phyloP scores from a whole-genome alignment of 352 stramenopile genomes.

The Aphanomyces euteiches region DNA sequence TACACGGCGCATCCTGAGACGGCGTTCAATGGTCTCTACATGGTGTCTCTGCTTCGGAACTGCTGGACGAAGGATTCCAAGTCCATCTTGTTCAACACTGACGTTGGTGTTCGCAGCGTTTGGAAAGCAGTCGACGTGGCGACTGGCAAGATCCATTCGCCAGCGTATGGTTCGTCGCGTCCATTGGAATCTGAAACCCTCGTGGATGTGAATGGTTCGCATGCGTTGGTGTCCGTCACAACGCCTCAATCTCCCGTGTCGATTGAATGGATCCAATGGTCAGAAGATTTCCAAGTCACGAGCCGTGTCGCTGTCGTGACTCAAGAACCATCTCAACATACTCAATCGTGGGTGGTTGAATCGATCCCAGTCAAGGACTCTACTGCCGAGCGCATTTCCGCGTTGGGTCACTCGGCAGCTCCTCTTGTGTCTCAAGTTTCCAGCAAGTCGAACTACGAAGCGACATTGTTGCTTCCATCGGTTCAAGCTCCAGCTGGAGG shows the following conservation, averaged over 20 bases:
- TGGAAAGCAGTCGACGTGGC: slow-evolving; percentile 70
- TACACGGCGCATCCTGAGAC: slow-evolving; percentile 36
- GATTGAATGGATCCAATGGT: slow-evolving; percentile 51
- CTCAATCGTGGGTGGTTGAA: slow-evolving; percentile 59
- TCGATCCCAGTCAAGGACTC: slow-evolving; percentile 39
- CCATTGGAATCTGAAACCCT: slow-evolving; percentile 44
- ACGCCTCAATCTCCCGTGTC: slow-evolving; percentile 55
- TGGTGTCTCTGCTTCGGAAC: slow-evolving; percentile 40
- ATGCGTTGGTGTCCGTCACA: slow-evolving; percentile 47
- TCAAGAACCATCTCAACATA: slow-evolving; percentile 41
- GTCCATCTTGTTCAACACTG: slow-evolving; percentile 64
- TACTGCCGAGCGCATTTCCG: not conserved
- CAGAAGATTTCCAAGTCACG: slow-evolving; percentile 36
- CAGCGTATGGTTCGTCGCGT: slow-evolving; percentile 45
- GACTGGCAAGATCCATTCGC: slow-evolving; percentile 46
- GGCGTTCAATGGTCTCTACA: slow-evolving; percentile 70
- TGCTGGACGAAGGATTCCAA: slow-evolving; percentile 57
- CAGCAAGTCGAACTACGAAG: slow-evolving; percentile 65
- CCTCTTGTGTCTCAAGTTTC: slow-evolving; percentile 49
- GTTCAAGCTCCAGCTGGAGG: slow-evolving; percentile 37
- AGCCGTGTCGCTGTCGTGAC: slow-evolving; percentile 48
- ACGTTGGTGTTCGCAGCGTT: slow-evolving; percentile 54
- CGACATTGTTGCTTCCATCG: slow-evolving; percentile 64
- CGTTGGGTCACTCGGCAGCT: slow-evolving; percentile 1
- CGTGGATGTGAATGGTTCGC: slow-evolving; percentile 46